These are phyloP conservation scores for Solanum rostratum DNA, from an alignment of 257 asterid species.

Conservation along the genomic window DNA sequence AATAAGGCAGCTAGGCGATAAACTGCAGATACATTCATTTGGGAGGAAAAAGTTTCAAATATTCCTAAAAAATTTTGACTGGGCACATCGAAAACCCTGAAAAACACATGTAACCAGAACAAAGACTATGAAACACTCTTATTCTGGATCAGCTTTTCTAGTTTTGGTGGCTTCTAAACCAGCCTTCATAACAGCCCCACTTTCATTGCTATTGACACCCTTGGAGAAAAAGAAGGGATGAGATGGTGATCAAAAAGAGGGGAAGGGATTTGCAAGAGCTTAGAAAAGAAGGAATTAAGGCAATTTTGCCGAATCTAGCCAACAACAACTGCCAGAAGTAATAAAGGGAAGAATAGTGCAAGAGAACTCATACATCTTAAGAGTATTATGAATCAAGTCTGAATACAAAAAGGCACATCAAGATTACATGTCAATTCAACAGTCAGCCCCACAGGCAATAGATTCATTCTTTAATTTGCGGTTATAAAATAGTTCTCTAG, in stretches of 20 bases:
- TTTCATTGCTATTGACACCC: not conserved
- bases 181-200: not conserved
- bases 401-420: not conserved
- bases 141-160: not conserved
- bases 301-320: not conserved
- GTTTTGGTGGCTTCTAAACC: not conserved
- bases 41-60: not conserved
- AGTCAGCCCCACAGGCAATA: not conserved
- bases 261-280: no score
- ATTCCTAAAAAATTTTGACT: not conserved
- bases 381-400: not conserved
- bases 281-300: not conserved
- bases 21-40: not conserved
- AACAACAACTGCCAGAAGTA: not conserved
- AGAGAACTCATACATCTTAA: not conserved
- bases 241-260: not conserved
- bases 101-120: not conserved
- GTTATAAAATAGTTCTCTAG: not conserved
- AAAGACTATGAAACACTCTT: not conserved
- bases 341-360: not conserved
- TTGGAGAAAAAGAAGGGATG: not conserved
- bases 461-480: not conserved
- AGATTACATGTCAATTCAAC: not conserved
- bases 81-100: not conserved
- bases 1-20: not conserved